These are phyloP conservation scores for Ganoderma sinense DNA, from an alignment of 1,284 basidiomycete species.

Conservation along the genomic window DNA sequence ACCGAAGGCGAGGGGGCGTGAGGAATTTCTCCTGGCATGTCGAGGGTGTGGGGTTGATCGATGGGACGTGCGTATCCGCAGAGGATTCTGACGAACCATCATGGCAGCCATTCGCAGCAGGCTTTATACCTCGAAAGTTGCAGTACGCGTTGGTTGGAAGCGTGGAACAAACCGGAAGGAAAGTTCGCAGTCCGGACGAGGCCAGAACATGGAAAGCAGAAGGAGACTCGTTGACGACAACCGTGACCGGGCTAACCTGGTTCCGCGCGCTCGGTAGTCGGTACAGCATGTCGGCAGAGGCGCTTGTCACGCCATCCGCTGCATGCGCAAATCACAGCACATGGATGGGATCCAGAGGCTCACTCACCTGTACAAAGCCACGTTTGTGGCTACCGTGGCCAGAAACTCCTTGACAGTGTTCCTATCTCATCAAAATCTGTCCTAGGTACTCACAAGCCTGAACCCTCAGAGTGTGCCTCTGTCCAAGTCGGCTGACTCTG, in stretches of 20 bases:
- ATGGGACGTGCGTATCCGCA: neutral
- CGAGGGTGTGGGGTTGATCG: neutral
- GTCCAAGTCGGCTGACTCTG: neutral
- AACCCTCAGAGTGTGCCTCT: neutral
- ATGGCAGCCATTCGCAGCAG: neutral
- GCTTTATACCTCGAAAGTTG: neutral
- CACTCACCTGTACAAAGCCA: too few relatives aligned
- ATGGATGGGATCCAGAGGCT: too few relatives aligned
- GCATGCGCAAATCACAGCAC: neutral
- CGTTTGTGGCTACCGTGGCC: neutral
- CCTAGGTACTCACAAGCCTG: too few relatives aligned
- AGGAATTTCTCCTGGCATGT: conserved; percentile 1
- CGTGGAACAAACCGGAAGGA: neutral
- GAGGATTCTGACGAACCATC: neutral
- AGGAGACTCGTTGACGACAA: neutral
- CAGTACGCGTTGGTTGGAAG: neutral
- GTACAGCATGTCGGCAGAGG: neutral
- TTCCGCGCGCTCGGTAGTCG: neutral
- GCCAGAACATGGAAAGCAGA: neutral
- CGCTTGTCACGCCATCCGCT: neutral
- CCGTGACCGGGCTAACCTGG: neutral
- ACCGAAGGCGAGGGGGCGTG: neutral
- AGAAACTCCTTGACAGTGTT: neutral
- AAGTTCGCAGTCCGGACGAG: neutral
- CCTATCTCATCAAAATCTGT: neutral